phyloP scores from a whole-genome alignment of 2,329 filamentous ascomycete genomes.

The Aspergillus niger region DNA sequence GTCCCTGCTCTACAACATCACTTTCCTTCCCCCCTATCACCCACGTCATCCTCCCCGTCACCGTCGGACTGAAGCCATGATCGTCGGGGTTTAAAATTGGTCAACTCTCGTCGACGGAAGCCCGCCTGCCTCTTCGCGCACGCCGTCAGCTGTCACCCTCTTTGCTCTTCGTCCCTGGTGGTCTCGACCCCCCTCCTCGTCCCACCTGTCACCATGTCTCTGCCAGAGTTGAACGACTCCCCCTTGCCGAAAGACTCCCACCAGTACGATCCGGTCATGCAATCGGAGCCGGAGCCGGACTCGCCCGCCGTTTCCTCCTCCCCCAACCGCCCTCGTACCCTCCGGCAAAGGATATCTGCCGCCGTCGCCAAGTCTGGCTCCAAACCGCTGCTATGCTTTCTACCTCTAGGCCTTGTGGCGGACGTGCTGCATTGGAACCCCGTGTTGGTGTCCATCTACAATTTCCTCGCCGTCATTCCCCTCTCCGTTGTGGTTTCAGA shows the following conservation, averaged over 20 bases:
- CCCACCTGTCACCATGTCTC: background rate
- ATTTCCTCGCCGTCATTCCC: constrained; percentile 70
- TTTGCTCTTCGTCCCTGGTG: background rate
- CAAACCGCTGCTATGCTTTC: constrained; percentile 62
- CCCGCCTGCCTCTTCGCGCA: background rate
- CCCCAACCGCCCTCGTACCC: background rate
- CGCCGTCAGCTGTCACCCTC: background rate
- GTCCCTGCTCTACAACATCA: background rate
- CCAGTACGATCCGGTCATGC: background rate
- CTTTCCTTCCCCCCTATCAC: background rate
- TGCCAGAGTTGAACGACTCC: background rate
- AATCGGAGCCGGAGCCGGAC: background rate
- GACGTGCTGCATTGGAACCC: constrained; percentile 61
- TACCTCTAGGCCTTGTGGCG: constrained; percentile 72
- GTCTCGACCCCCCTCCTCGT: background rate
- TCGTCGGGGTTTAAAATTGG: background rate
- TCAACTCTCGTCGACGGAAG: background rate
- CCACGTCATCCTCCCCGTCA: background rate
- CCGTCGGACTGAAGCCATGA: background rate
- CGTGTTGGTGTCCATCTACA: constrained; percentile 73
- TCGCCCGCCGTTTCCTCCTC: background rate
- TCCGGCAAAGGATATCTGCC: background rate
- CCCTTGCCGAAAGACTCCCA: background rate
- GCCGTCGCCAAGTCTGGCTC: background rate
- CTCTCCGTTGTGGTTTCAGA: constrained; percentile 58